Evolutionary conservation across 192 early-diverging fungal genomes (phyloP), one percentile per base, ranked within the genome.

Genomic region (Helicostylum pulchrum): DNA sequence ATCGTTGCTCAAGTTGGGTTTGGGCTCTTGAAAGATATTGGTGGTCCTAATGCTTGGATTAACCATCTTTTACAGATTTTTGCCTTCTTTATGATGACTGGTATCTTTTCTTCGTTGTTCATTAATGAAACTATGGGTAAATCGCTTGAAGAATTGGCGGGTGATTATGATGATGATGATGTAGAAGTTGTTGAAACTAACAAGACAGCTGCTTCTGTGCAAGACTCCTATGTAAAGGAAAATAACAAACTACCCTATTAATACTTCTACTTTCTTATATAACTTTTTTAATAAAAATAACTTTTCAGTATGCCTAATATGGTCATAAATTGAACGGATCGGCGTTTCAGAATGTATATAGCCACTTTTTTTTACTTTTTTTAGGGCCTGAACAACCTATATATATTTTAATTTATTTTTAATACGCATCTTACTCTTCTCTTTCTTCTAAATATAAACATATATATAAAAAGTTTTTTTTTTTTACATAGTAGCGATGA

Each of bases 101-200:
- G 94, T 43, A 53, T 87, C 4, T 66, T 79, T 5, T 77, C 67
- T 10, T 87, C 89, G 2, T 79, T 84, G 51, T 68, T 86, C 36
- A 78, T 94, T 50, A 88, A 88, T 32, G 92, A 94, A 73, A 90
- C 92, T 47, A 88, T 84, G 57, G 89, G 89, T 70, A 78, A 84
- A 60, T 74, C 89, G 0, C 77, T 94, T 26, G 92, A 94, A 77
- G 90, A 93, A 66, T 48, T 89, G 14, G 74, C 80, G 7, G 75
- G 72, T 36, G 85, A 81, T 39, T 15, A 34, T 15, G 32, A 64
- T 5, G 31, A 64, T 0, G 62, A 48, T 17, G 46, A n/a, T n/a
- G n/a, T n/a, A n/a, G n/a, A 48, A 48, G 17, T 48, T 5, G 12
- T 48, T 14, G 17, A 19, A 15, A 17, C 46, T 17, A 20, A 26